phyloP scores from a whole-genome alignment of 2,329 filamentous ascomycete species.

The Fusarium goolgardi region DNA sequence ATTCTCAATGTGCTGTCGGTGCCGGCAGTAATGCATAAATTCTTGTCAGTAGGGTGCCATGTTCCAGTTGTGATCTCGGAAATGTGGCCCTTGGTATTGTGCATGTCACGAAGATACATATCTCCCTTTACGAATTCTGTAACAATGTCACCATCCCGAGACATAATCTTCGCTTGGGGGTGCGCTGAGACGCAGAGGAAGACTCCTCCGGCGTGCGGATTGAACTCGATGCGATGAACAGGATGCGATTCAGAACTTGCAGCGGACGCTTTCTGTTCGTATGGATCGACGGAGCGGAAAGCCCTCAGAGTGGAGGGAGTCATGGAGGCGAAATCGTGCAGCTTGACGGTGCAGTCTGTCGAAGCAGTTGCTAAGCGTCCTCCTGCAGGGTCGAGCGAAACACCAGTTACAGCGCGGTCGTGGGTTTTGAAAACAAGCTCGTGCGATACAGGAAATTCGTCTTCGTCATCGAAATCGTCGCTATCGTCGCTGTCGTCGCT shows the following conservation, averaged over 20 bases:
- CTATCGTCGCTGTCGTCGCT: slow-evolving; percentile 63
- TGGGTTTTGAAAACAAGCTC: slow-evolving; percentile 94
- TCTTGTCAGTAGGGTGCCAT: slow-evolving; percentile 90
- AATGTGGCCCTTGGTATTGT: slow-evolving; percentile 97
- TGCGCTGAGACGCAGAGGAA: slow-evolving; percentile 90
- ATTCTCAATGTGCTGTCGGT: slow-evolving; percentile 96
- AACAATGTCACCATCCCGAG: slow-evolving; percentile 85
- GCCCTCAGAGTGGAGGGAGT: slow-evolving; percentile 93
- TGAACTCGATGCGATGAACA: slow-evolving; percentile 88
- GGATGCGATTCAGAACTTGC: slow-evolving; percentile 85
- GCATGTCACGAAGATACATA: slow-evolving; percentile 97
- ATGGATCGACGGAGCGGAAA: slow-evolving; percentile 92
- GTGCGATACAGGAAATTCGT: slow-evolving; percentile 92
- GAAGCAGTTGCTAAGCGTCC: slow-evolving; percentile 90
- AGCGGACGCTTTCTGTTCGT: slow-evolving; percentile 74
- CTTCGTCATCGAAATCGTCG: slow-evolving; percentile 77
- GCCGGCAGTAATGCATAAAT: slow-evolving; percentile 88
- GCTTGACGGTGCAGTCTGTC: slow-evolving; percentile 88
- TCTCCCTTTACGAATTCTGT: slow-evolving; percentile 96
- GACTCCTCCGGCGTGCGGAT: slow-evolving; percentile 79
- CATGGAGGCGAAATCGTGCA: slow-evolving; percentile 96
- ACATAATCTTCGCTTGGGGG: slow-evolving; percentile 89
- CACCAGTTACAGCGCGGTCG: slow-evolving; percentile 84
- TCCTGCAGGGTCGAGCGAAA: slow-evolving; percentile 86
- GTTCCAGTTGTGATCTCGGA: slow-evolving; percentile 89